Percentiles rank a stretch among this genome's conserved stretches.
These are phyloP conservation scores for Allantophomopsis cytisporea DNA, from an alignment of 2,329 filamentous ascomycete genomes.

Conservation along the genomic window DNA sequence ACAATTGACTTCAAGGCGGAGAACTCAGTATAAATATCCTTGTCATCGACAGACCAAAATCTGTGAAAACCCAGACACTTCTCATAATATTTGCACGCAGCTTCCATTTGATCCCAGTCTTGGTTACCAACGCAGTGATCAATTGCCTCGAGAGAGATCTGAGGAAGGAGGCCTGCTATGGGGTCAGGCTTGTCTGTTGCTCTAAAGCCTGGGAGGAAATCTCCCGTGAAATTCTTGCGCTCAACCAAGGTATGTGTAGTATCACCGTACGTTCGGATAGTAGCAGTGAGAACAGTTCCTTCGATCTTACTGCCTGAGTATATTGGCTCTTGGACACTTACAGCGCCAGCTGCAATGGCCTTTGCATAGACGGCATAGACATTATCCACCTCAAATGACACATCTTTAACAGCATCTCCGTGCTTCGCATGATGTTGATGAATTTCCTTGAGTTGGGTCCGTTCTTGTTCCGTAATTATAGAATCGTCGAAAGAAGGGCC, in stretches of 20 bases:
- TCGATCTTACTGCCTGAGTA: conserved; percentile 35
- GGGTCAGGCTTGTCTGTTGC: conserved; percentile 22
- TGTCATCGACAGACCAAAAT: conserved; percentile 95
- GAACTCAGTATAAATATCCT: conserved; percentile 85
- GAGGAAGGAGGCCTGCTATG: conserved; percentile 34
- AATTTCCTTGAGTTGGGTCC: conserved; percentile 55
- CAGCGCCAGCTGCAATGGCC: conserved; percentile 53
- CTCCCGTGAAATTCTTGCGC: conserved; percentile 53
- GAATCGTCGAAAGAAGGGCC: conserved; percentile 43
- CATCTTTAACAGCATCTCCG: conserved; percentile 89
- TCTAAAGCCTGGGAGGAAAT: conserved; percentile 76
- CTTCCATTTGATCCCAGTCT: conserved; percentile 79
- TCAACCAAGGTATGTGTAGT: conserved; percentile 88
- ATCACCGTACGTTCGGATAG: conserved; percentile 86
- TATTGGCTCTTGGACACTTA: conserved; percentile 46
- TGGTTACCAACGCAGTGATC: conserved; percentile 98
- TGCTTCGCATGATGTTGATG: conserved; percentile 75
- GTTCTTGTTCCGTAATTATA: conserved; percentile 48
- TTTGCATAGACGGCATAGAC: conserved; percentile 66
- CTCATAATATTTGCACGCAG: conserved; percentile 63
- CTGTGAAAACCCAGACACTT: conserved; percentile 83
- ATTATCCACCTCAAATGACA: conserved; percentile 88
- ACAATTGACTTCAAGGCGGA: conserved; percentile 80
- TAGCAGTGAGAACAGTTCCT: conserved; percentile 59
- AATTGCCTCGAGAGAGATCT: conserved; percentile 58